Percentiles rank a stretch among this genome's conserved stretches.
These are phyloP conservation scores for Erodium chrysanthum DNA, from an alignment of 441 rosid genomes.

Conservation along the genomic window DNA sequence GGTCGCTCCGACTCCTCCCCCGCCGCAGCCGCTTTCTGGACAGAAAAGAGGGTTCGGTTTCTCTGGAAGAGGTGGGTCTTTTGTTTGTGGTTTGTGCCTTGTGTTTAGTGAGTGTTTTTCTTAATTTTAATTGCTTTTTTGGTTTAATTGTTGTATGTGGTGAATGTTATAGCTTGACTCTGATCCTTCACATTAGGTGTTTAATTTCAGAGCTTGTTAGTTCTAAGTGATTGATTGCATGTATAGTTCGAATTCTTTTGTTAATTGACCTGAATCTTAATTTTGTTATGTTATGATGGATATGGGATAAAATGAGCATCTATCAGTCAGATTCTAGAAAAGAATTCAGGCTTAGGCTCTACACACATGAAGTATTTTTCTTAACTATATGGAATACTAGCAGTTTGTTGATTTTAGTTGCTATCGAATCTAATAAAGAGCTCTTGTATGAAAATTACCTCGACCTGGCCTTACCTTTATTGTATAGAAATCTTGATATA, in stretches of 20 bases:
- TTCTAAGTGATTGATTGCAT: background rate
- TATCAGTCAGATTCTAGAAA: no score
- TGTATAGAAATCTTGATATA: background rate
- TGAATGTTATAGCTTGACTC: no score
- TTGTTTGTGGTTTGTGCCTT: background rate
- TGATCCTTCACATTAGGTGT: no score
- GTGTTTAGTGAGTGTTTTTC: no score
- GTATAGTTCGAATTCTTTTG: background rate
- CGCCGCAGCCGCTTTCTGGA: conserved; percentile 35
- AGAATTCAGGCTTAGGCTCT: no score
- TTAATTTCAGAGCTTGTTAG: background rate
- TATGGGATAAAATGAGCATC: no score
- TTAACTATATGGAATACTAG: background rate
- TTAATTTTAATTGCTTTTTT: no score
- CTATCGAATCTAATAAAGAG: background rate
- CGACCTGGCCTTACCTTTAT: background rate
- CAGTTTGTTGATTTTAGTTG: background rate
- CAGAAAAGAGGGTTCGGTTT: conserved; percentile 60
- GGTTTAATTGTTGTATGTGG: no score
- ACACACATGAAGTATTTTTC: no score
- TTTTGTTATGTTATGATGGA: background rate
- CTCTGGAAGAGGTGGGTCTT: conserved; percentile 37
- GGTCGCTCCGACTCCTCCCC: conserved; percentile 24
- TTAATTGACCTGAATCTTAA: background rate
- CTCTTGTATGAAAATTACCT: background rate